A percentile compares a stretch with the other conserved stretches of the same genome.
phyloP scores from a whole-genome alignment of 306 rosid species.

The Citrullus mucosospermus region DNA sequence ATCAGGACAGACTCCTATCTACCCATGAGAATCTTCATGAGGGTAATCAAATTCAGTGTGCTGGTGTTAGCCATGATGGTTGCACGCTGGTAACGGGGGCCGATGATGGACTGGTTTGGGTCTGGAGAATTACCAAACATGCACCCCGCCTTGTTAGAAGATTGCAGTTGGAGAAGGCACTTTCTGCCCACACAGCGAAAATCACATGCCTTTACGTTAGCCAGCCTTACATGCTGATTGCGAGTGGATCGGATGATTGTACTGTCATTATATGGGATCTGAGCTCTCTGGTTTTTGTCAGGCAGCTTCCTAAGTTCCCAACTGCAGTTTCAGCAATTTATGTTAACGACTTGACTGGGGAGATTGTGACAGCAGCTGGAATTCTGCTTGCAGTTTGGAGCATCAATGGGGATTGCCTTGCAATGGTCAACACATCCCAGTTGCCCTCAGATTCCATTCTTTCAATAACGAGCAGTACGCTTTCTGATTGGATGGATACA shows the following conservation, averaged over 20 bases:
- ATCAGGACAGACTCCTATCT: conserved; percentile 86
- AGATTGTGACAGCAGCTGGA: conserved; percentile 94
- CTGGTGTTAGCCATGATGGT: conserved; percentile 83
- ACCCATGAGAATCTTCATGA: conserved; percentile 95
- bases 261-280: conserved; percentile 95
- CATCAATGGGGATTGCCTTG: conserved; percentile 91
- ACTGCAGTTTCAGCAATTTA: conserved; percentile 68
- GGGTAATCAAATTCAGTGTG: conserved; percentile 84
- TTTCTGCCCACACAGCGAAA: conserved; percentile 72
- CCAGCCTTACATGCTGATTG: conserved; percentile 96
- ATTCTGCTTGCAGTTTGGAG: conserved; percentile 92
- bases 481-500: conserved; percentile 87
- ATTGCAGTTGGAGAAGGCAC: conserved; percentile 87
- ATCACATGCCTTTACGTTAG: conserved; percentile 89
- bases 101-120: conserved; percentile 86
- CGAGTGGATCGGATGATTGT: conserved; percentile 95
- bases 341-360: conserved; percentile 93
- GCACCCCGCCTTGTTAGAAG: conserved; percentile 52
- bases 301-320: conserved; percentile 96
- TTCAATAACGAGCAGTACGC: conserved; percentile 67
- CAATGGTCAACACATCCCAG: conserved; percentile 81
- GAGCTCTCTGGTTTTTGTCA: conserved; percentile 76
- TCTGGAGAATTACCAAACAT: conserved; percentile 68
- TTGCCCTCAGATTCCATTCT: conserved; percentile 95
- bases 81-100: conserved; percentile 86